Evolutionary conservation across 345 rosid genomes (phyloP).

Genomic region (Eucalyptus rudis): DNA sequence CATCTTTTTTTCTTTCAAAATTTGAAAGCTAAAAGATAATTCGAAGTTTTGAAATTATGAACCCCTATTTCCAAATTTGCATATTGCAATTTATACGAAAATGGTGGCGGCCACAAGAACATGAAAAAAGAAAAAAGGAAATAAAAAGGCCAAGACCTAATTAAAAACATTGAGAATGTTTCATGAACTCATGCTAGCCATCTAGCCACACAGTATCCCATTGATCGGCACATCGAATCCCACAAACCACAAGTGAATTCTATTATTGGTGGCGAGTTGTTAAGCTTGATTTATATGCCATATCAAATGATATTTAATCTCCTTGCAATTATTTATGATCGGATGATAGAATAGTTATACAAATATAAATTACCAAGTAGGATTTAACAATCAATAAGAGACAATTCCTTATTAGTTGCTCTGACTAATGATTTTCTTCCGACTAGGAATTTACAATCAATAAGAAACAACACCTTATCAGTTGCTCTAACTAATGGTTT

Average conservation of each 20-base stretch:
- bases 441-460: not conserved
- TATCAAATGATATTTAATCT: not conserved
- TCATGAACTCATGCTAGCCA: not conserved
- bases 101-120: not conserved
- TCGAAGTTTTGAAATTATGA: not conserved
- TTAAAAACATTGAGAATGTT: not conserved
- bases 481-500: not conserved
- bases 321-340: not conserved
- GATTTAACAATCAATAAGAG: not conserved
- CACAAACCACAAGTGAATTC: not conserved
- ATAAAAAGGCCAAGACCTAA: not conserved
- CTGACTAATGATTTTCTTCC: not conserved
- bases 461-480: rapidly evolving
- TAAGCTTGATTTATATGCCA: not conserved
- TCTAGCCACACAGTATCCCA: not conserved
- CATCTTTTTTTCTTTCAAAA: not conserved
- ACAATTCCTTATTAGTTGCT: rapidly evolving
- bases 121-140: not conserved
- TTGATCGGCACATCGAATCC: not conserved
- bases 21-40: not conserved
- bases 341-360: not conserved
- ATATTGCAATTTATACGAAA: not conserved
- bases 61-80: not conserved
- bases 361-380: not conserved
- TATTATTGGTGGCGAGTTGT: not conserved